Evolutionary conservation across 2,329 filamentous ascomycete species (phyloP).

Genomic region (Fusarium beomiforme): DNA sequence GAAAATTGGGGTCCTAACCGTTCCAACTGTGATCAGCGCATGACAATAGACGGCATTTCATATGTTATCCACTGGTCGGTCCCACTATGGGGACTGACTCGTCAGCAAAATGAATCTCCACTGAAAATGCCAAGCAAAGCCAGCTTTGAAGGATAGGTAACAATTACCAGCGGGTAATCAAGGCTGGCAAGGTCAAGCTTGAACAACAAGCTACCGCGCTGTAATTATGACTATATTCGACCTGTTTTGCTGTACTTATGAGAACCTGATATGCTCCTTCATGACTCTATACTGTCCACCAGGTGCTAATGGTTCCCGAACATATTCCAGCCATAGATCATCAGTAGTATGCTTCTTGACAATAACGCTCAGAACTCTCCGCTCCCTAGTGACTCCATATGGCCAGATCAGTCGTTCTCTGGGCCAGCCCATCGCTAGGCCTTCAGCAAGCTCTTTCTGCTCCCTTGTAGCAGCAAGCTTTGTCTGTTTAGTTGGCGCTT

Average conservation of each 20-base stretch:
- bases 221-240: neutral
- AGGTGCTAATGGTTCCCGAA: neutral
- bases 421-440: neutral
- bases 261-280: neutral
- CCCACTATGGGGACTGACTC: too few relatives aligned
- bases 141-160: too few relatives aligned
- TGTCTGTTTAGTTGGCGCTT: accelerated
- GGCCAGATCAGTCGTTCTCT: neutral
- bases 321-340: neutral
- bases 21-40: too few relatives aligned
- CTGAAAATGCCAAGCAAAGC: too few relatives aligned
- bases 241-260: neutral
- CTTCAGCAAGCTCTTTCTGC: neutral
- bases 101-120: too few relatives aligned
- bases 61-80: too few relatives aligned
- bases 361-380: neutral
- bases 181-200: too few relatives aligned
- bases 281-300: neutral
- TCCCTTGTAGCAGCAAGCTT: neutral
- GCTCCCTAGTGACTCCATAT: neutral
- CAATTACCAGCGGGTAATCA: too few relatives aligned
- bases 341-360: neutral
- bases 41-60: too few relatives aligned
- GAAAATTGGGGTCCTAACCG: too few relatives aligned
- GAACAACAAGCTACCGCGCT: neutral